Evolutionary conservation across 371 early-diverging fungal genomes (phyloP), one percentile per base, ranked within the genome.

Genomic region (Syncephalastrum sp.): DNA sequence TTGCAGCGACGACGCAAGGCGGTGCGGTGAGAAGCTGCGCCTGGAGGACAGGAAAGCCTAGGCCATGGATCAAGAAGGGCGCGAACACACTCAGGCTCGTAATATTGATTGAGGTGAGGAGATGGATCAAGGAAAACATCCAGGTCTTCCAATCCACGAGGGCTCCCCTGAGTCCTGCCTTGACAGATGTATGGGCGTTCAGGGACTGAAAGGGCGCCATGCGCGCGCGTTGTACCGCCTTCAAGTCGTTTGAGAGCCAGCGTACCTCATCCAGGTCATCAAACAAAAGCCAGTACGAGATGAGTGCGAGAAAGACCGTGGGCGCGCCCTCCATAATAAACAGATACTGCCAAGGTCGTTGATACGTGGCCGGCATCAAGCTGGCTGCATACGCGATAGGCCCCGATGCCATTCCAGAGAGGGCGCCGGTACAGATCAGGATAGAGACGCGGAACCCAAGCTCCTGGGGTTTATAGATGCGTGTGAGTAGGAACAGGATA

Each of bases 21-120:
- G 77, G 74, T 1, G 77, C 69, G 12, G 74, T 67, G 19, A 77
- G 49, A 13, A 77, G 45, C n/a, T 77, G 74, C 10, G 77, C 60
- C 10, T 56, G 64, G n/a, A 64, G 46, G 1, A 59, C 61, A 7
- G 72, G 57, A 45, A 67, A 72, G 3, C 68, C 72, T 61, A 72
- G 69, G 57, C 66, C 66, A 24, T 57, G 50, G 15, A 65, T 65
- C 25, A 65, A 42, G 16, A 59, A 23, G 4, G 61, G 66, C 8
- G 47, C 43, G 24, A 65, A 65, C 1, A 61, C 51, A 21, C 16
- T 44, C 14, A 61, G 42, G 42, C 66, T 65, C 12, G 66, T 65
- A 23, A 57, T 29, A 29, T 60, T 56, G n/a, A 68, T 59, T 0
- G 60, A 19, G 23, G 51, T 64, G 23, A 68, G 27, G 4, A 57